Conservation (phyloP, 495 filamentous ascomycete species). For the Trichocladium antarcticum region DNA sequence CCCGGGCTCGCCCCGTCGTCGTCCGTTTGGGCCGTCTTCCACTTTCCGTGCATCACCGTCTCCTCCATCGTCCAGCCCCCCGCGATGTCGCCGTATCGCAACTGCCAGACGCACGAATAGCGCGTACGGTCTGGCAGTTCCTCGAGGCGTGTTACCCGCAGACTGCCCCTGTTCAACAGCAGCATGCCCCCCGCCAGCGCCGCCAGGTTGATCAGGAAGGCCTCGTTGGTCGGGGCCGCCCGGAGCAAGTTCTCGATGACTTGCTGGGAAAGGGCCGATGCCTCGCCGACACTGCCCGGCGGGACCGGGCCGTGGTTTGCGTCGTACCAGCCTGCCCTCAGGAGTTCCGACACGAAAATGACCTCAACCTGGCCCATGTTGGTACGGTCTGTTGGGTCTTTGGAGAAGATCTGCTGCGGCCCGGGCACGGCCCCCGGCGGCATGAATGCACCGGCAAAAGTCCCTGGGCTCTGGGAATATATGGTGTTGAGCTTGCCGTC, state of each 20-base stretch:
- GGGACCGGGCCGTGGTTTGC: slow-evolving; percentile 24
- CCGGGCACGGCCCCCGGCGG: neutral
- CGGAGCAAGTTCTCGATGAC: slow-evolving; percentile 36
- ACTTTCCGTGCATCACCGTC: slow-evolving; percentile 31
- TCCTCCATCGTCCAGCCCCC: slow-evolving; percentile 40
- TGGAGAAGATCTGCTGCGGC: slow-evolving; percentile 12
- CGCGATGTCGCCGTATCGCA: slow-evolving; percentile 34
- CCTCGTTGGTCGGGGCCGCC: slow-evolving; percentile 33
- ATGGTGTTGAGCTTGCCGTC: neutral
- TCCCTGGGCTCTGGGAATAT: neutral
- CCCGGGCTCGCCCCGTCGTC: slow-evolving; percentile 6
- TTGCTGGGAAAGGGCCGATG: slow-evolving; percentile 33
- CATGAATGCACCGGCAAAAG: neutral
- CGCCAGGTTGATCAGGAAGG: slow-evolving; percentile 43
- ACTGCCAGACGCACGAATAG: slow-evolving; percentile 38
- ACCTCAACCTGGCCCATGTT: slow-evolving; percentile 38
- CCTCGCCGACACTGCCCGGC: slow-evolving; percentile 36
- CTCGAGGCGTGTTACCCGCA: slow-evolving; percentile 29
- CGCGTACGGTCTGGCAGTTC: slow-evolving; percentile 22
- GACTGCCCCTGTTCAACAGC: slow-evolving; percentile 28
- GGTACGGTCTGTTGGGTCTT: slow-evolving; percentile 31
- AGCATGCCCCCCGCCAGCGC: slow-evolving; percentile 39
- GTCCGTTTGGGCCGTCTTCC: slow-evolving; percentile 20
- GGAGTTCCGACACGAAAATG: slow-evolving; percentile 34
- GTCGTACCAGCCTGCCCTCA: slow-evolving; percentile 37